Percentiles rank a stretch among this genome's conserved stretches.
Conservation (phyloP, 116 monocot genomes). For the Zostera marina region DNA sequence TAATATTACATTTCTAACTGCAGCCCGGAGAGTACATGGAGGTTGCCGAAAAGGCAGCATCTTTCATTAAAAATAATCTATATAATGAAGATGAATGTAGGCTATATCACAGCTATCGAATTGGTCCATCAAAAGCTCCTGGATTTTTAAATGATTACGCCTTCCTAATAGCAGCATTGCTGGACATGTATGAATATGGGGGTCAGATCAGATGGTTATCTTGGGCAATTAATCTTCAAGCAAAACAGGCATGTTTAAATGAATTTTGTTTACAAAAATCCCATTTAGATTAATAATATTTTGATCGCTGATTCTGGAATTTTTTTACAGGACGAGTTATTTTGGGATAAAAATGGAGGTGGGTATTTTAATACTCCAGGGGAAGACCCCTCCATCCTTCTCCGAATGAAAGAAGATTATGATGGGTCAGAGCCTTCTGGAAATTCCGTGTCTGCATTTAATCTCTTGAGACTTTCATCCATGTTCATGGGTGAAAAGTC, state of each 20-base stretch:
- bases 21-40: conserved; percentile 69
- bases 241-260: conserved; percentile 48
- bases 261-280: background rate
- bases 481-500: conserved; percentile 36
- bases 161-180: conserved; percentile 64
- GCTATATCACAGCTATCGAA: conserved; percentile 63
- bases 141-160: conserved; percentile 96
- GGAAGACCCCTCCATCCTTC: conserved; percentile 72
- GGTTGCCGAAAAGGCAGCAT: conserved; percentile 60
- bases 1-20: background rate
- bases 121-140: conserved; percentile 89
- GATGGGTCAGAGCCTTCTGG: conserved; percentile 97
- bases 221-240: conserved; percentile 77
- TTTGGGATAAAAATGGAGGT: conserved; percentile 70
- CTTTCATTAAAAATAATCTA: conserved; percentile 50
- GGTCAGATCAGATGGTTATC: conserved; percentile 50
- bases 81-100: conserved; percentile 41
- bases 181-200: conserved; percentile 82
- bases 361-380: conserved; percentile 86
- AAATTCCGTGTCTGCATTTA: conserved; percentile 72
- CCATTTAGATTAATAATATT: background rate
- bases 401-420: conserved; percentile 85
- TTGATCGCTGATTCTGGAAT: background rate
- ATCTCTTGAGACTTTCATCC: conserved; percentile 65
- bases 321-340: conserved; percentile 63